Conservation (phyloP, 1,139 yeast genomes). For the Eremothecium sinecaudum region DNA sequence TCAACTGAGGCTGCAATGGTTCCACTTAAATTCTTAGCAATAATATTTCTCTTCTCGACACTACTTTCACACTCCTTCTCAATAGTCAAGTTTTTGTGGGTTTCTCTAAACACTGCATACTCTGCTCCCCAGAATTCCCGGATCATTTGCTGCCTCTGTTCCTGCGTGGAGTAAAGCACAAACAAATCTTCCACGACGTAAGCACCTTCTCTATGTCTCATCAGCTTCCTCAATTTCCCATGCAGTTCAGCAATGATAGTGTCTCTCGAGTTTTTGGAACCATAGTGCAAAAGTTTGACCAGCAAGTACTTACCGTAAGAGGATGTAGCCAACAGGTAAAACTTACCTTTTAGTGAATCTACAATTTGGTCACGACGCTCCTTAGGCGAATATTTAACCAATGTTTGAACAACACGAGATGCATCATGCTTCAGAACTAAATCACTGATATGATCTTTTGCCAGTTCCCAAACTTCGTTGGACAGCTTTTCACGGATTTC, state of each 20-base stretch:
- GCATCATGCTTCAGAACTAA: constrained; percentile 94
- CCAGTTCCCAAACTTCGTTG: constrained; percentile 75
- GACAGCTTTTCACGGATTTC: constrained; percentile 69
- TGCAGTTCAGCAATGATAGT: constrained; percentile 74
- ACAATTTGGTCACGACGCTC: constrained; percentile 71
- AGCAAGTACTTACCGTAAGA: constrained; percentile 88
- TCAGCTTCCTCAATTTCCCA: constrained; percentile 80
- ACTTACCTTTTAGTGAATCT: constrained; percentile 61
- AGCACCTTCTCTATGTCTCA: constrained; percentile 99
- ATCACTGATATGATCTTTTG: constrained; percentile 70
- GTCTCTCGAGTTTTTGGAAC: constrained; percentile 70
- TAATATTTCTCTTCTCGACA: constrained; percentile 73
- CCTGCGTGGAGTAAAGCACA: constrained; percentile 73
- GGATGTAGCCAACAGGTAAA: constrained; percentile 76
- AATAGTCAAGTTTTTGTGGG: constrained; percentile 53
- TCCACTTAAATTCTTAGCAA: constrained; percentile 67
- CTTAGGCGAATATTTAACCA: constrained; percentile 75
- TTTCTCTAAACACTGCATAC: constrained; percentile 79
- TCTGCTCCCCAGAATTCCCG: constrained; percentile 98
- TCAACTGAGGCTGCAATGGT: constrained; percentile 86
- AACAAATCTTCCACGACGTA: constrained; percentile 92
- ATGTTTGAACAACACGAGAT: constrained; percentile 89
- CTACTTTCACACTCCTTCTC: constrained; percentile 58
- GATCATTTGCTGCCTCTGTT: constrained; percentile 82
- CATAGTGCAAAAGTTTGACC: constrained; percentile 85